These are phyloP conservation scores for Guadua angustifolia DNA, from an alignment of 176 grass and related monocot species.

Conservation along the genomic window DNA sequence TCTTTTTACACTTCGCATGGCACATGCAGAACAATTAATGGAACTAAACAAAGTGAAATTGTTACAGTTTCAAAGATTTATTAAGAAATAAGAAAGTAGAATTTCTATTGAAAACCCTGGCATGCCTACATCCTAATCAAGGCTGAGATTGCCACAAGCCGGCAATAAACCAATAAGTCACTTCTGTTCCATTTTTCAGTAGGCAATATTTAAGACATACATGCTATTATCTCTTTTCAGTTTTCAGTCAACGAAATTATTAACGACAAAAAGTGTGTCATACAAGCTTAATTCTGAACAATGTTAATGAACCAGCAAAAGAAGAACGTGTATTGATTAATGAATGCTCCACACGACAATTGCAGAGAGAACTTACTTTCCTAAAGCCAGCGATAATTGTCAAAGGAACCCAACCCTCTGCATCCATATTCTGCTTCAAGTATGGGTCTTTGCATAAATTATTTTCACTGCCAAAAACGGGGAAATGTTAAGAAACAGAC, in stretches of 20 bases:
- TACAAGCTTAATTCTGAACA: background rate
- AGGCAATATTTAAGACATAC: background rate
- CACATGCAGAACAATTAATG: too few species aligned
- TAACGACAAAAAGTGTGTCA: background rate
- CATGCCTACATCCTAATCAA: too few species aligned
- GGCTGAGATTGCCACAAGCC: too few species aligned
- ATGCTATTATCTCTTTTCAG: background rate
- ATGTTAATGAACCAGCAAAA: background rate
- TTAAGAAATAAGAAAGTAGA: too few species aligned
- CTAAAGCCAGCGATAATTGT: slow-evolving; percentile 46
- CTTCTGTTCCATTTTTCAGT: too few species aligned
- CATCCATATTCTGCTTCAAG: slow-evolving; percentile 48
- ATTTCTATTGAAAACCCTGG: too few species aligned
- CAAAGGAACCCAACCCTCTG: slow-evolving; percentile 56
- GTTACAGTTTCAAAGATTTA: too few species aligned
- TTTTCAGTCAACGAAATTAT: background rate
- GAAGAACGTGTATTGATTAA: background rate
- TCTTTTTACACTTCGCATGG: too few species aligned
- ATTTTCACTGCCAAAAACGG: slow-evolving; percentile 30
- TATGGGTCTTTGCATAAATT: slow-evolving; percentile 49
- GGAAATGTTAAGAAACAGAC: background rate
- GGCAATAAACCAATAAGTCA: too few species aligned
- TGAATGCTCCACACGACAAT: background rate
- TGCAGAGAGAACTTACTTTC: slow-evolving; percentile 34
- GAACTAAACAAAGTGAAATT: too few species aligned